A percentile compares a stretch with the other conserved stretches of the same genome.
Conservation (phyloP, 345 rosid species). For the Clarkia xantiana region DNA sequence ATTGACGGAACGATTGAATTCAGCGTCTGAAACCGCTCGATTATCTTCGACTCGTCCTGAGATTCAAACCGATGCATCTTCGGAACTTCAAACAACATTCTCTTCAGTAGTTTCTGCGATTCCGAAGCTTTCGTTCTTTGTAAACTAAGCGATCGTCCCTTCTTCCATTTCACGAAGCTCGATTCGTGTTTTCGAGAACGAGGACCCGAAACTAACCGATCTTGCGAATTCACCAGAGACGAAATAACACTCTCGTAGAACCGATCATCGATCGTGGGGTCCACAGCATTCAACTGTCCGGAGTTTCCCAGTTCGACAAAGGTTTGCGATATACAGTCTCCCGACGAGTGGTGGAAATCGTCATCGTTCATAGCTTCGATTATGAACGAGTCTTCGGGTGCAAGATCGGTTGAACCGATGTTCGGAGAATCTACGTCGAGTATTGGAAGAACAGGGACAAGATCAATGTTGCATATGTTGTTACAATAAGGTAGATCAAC, state of each 20-base stretch:
- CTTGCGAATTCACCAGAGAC: conserved; percentile 44
- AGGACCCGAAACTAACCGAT: conserved; percentile 39
- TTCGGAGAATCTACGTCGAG: conserved; percentile 31
- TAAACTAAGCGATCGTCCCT: conserved; percentile 14
- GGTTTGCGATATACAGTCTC: too few species aligned
- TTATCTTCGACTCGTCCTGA: conserved; percentile 31
- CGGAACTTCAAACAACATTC: conserved; percentile 55
- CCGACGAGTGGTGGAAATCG: conserved; percentile 16
- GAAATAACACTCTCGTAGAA: conserved; percentile 58
- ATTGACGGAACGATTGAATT: conserved; percentile 55
- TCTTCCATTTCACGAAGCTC: conserved; percentile 54
- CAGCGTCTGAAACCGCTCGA: conserved; percentile 39
- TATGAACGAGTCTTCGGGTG: conserved; percentile 38
- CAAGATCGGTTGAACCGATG: conserved; percentile 23
- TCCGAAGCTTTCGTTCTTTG: conserved; percentile 11
- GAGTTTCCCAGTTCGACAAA: conserved; percentile 23
- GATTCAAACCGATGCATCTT: conserved; percentile 8
- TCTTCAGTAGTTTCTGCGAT: conserved; percentile 58
- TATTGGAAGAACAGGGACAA: conserved; percentile 23
- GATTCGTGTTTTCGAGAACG: conserved; percentile 28
- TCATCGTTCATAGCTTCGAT: conserved; percentile 38
- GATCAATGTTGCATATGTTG: conserved; percentile 14
- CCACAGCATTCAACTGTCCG: conserved; percentile 15
- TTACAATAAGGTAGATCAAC: conserved; percentile 21
- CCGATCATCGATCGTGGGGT: conserved; percentile 26